Conservation (phyloP, 2,329 filamentous ascomycete species). For the Neurospora sp. region DNA sequence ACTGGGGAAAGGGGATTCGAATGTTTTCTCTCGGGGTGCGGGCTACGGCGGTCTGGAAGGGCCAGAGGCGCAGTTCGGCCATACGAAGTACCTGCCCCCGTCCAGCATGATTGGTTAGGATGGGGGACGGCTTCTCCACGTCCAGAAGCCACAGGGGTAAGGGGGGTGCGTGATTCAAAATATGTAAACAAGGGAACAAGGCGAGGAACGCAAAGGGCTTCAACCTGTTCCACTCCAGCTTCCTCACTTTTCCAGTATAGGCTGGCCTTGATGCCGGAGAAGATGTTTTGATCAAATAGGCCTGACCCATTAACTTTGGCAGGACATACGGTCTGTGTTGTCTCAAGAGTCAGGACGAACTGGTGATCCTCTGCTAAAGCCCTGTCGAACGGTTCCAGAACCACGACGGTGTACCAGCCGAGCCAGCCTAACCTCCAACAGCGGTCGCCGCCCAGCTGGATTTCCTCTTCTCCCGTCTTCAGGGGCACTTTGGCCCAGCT, state of each 20-base stretch:
- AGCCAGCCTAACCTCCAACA: background rate
- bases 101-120: slow-evolving; percentile 10
- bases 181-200: slow-evolving; percentile 12
- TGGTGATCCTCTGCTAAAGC: background rate
- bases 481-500: background rate
- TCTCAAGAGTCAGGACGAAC: background rate
- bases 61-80: slow-evolving; percentile 9
- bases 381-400: background rate
- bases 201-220: slow-evolving; percentile 12
- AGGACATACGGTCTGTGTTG: background rate
- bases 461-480: background rate
- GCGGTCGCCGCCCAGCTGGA: background rate
- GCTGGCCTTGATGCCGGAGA: background rate
- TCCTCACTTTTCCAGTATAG: background rate
- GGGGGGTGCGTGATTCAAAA: slow-evolving; percentile 13
- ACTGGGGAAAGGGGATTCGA: slow-evolving; percentile 11
- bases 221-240: background rate
- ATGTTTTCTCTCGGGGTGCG: slow-evolving; percentile 12
- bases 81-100: slow-evolving; percentile 15
- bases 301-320: background rate
- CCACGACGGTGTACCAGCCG: background rate
- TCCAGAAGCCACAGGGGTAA: background rate
- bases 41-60: slow-evolving; percentile 14
- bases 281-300: background rate
- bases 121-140: background rate